phyloP scores from a whole-genome alignment of 2,329 filamentous ascomycete species.

The Phialophora macrospora region DNA sequence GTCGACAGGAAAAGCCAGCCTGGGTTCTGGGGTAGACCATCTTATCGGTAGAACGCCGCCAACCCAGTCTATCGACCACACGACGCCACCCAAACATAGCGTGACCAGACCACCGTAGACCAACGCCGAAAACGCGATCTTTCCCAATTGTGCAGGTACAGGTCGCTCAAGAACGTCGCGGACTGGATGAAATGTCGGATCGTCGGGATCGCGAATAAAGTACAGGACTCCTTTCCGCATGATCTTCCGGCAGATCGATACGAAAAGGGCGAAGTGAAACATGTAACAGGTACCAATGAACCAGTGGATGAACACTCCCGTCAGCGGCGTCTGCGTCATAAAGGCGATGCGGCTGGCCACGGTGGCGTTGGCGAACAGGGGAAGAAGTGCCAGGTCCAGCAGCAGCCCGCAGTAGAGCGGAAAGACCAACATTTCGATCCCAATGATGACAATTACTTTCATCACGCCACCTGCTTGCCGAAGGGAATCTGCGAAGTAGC shows the following conservation, averaged over 20 bases:
- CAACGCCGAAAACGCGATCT: constrained; percentile 93
- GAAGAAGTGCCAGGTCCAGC: constrained; percentile 84
- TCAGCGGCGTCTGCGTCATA: constrained; percentile 77
- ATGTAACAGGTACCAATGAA: constrained; percentile 99
- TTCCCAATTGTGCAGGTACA: constrained; percentile 88
- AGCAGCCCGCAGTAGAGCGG: constrained; percentile 93
- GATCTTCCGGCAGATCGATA: constrained; percentile 98
- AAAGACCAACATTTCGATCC: constrained; percentile 98
- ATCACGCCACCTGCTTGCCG: constrained; percentile 95
- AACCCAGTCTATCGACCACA: constrained; percentile 63
- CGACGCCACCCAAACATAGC: constrained; percentile 89
- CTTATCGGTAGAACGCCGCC: constrained; percentile 86
- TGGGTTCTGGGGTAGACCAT: constrained; percentile 89
- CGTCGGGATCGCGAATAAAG: constrained; percentile 97
- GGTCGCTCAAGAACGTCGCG: constrained; percentile 94
- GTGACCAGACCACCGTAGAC: constrained; percentile 94
- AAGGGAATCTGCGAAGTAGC: constrained; percentile 77
- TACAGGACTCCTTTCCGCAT: constrained; percentile 94
- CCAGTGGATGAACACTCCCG: constrained; percentile 96
- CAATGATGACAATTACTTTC: constrained; percentile 97
- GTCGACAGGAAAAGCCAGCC: constrained; percentile 92
- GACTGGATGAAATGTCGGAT: constrained; percentile 96
- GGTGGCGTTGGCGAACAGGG: constrained; percentile 82
- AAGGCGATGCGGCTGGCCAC: constrained; percentile 78
- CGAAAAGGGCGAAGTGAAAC: constrained; percentile 99